Base-by-base conservation (phyloP, 305 asterid genomes). In the Fraxinus angustifolia region DNA sequence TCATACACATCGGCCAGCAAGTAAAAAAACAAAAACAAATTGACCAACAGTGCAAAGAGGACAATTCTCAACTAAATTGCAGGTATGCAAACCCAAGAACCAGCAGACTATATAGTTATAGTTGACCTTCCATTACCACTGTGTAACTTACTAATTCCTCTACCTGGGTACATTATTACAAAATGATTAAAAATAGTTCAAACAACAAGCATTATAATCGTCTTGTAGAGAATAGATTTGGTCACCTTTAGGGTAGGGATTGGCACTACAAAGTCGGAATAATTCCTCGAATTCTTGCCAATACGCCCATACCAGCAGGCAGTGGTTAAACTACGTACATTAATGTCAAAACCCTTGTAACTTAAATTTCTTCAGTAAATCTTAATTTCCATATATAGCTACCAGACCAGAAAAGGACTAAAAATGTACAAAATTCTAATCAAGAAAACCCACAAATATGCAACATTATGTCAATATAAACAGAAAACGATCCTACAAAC, bases 81-180 rank as follows among this genome's bases (percentile, higher is more conserved):
- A 76, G 77, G 78, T 78, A 77, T 40, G 74, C 86, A 72, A 80
- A 82, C 71, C 81, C 75, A 35, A 73, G 78, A 38, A 30, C 70
- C 14, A 58, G 60, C 60, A 56, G 70, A 21, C 70, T 60, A 8
- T 60, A 60, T 56, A 56, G 28, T 60, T 60, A 60, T 56, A 56
- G 28, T 60, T 60, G 19, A 67, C 36, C 74, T 67, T 67, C 26
- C 42, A 31, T 33, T 14, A 70, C 31, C 75, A 70, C 75, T 30
- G 45, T 5, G 17, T 33, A 70, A 70, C 26, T 16, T 70, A 33
- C 42, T 70, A 33, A 33, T 16, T 6, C 38, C 75, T 70, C 45
- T 16, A 70, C 23, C 4, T 4, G 38, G 42, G 21, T 70, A 70
- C 34, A 16, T 16, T 31, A 60, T 60, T 26, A 10, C 17, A 23